phyloP scores from a whole-genome alignment of 164 flowering plant genomes.

The Platanus orientalis region DNA sequence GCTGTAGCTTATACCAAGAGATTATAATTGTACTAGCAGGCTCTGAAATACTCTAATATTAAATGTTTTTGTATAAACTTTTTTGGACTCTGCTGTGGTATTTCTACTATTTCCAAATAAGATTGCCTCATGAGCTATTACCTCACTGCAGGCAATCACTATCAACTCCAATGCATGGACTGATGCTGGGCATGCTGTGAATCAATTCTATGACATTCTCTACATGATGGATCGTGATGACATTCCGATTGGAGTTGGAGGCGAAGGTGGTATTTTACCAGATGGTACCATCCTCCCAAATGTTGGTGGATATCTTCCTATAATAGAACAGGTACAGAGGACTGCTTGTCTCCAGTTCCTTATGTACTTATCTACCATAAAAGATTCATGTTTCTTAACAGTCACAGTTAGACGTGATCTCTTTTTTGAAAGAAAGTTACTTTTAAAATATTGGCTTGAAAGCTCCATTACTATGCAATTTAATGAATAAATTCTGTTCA shows the following conservation, averaged over 20 bases:
- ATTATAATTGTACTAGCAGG: neutral
- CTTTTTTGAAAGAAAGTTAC: neutral
- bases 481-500: neutral
- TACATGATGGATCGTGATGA: constrained; percentile 97
- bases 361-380: neutral
- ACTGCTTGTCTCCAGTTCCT: neutral
- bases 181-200: constrained; percentile 83
- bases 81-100: neutral
- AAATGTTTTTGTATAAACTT: too few relatives aligned
- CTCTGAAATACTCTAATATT: too few relatives aligned
- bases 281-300: constrained; percentile 68
- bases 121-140: constrained; percentile 5
- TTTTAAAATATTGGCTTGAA: neutral
- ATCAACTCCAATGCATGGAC: constrained; percentile 84
- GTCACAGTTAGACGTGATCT: neutral
- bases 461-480: neutral
- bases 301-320: constrained; percentile 92
- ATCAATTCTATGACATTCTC: constrained; percentile 83
- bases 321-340: constrained; percentile 75
- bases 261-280: constrained; percentile 78
- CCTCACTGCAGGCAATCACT: constrained; percentile 60
- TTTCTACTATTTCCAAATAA: neutral
- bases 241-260: constrained; percentile 83
- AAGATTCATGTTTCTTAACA: neutral
- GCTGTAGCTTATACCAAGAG: neutral